phyloP scores from a whole-genome alignment of 768 basidiomycete species.

The Lyophyllum decastes region DNA sequence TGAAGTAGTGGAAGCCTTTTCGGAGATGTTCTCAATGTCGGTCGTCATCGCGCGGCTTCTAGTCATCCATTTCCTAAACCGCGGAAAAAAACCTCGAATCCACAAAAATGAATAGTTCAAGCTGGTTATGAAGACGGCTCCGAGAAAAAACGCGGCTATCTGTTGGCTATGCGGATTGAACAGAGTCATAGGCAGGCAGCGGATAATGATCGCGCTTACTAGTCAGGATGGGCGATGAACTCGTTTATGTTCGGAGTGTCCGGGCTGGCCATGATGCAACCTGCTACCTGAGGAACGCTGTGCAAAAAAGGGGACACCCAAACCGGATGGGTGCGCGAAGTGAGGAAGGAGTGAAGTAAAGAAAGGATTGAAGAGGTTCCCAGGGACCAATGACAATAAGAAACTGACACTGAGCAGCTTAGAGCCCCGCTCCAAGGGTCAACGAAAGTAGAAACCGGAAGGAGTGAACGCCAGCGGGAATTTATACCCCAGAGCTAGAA shows the following conservation, averaged over 20 bases:
- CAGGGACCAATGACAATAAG: neutral
- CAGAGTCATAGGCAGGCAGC: neutral
- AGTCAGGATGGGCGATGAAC: constrained; percentile 14
- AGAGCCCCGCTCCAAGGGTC: constrained; percentile 11
- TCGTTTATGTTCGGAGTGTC: constrained; percentile 5
- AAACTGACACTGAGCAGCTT: neutral
- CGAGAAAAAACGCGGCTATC: constrained; percentile 17
- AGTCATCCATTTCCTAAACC: constrained; percentile 3
- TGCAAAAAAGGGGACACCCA: neutral
- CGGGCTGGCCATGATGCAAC: neutral
- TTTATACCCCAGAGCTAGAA: constrained; percentile 3
- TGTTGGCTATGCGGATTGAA: constrained; percentile 8
- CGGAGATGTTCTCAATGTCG: constrained; percentile 10
- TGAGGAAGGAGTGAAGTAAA: neutral
- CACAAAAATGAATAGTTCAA: constrained; percentile 14
- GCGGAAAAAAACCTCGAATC: constrained; percentile 8
- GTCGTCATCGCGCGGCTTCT: neutral
- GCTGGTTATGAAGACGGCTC: constrained; percentile 17
- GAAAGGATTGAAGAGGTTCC: neutral
- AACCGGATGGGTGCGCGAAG: constrained; percentile 6
- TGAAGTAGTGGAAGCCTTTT: constrained; percentile 6
- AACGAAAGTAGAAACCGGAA: neutral
- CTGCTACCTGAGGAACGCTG: neutral
- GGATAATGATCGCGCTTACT: neutral
- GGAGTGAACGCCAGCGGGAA: neutral